Percentiles rank a stretch among this genome's conserved stretches.
phyloP scores from a whole-genome alignment of 1,139 yeast genomes.

The Hyphopichia wangnamkhiaoensis region DNA sequence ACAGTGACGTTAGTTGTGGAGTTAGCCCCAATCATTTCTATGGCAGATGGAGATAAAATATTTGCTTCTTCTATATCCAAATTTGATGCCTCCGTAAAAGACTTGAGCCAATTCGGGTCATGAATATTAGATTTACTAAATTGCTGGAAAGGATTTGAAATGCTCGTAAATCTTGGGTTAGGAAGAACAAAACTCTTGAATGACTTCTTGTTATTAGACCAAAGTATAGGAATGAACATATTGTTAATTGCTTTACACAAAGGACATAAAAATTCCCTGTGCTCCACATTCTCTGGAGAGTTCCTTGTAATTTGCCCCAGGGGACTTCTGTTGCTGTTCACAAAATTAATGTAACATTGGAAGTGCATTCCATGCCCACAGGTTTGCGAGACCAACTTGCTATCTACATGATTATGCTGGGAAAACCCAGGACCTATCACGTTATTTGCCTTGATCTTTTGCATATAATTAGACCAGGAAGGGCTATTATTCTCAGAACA shows the following conservation, averaged over 20 bases:
- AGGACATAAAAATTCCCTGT: conserved; percentile 83
- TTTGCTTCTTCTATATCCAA: conserved; percentile 26
- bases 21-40: conserved; percentile 25
- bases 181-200: conserved; percentile 23
- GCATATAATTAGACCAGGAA: conserved; percentile 41
- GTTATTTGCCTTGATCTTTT: conserved; percentile 32
- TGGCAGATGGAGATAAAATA: conserved; percentile 26
- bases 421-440: conserved; percentile 78
- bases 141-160: conserved; percentile 15
- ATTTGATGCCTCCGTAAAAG: conserved; percentile 21
- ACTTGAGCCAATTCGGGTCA: conserved; percentile 28
- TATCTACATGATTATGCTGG: conserved; percentile 36
- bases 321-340: conserved; percentile 52
- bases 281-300: conserved; percentile 71
- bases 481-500: conserved; percentile 20
- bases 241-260: conserved; percentile 87
- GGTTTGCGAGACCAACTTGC: conserved; percentile 64
- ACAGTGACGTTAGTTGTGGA: conserved; percentile 10
- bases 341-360: conserved; percentile 68
- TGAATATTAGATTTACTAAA: conserved; percentile 17
- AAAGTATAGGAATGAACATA: conserved; percentile 74
- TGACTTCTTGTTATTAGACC: conserved; percentile 41
- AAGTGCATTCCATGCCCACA: conserved; percentile 97
- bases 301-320: conserved; percentile 80
- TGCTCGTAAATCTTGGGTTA: background rate